Conservation (phyloP, 768 basidiomycete species). For the Lentinula sp. region DNA sequence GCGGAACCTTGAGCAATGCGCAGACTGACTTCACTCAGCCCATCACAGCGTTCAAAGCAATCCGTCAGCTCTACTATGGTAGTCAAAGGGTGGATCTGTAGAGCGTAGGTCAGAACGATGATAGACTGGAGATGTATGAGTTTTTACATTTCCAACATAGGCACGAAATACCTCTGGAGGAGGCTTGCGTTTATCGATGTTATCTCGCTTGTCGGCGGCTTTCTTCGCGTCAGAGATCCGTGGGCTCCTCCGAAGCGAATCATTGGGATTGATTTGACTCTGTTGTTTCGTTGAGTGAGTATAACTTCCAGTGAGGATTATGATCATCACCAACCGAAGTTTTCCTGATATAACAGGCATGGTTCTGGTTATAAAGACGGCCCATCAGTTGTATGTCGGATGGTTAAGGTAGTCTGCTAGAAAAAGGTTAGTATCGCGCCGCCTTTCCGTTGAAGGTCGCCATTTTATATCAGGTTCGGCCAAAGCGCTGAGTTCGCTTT, state of each 20-base stretch:
- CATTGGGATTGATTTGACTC: neutral
- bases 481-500: constrained; percentile 1
- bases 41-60: constrained; percentile 32
- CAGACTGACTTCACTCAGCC: constrained; percentile 24
- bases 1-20: constrained; percentile 38
- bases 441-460: neutral
- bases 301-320: neutral
- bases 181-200: neutral
- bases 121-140: neutral
- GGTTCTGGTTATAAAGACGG: neutral
- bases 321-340: neutral
- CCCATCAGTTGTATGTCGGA: no score
- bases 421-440: neutral
- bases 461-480: neutral
- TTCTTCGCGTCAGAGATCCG: neutral
- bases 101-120: constrained; percentile 5
- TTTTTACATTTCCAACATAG: constrained; percentile 55
- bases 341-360: neutral
- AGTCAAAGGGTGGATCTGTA: constrained; percentile 28
- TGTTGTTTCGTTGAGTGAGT: neutral
- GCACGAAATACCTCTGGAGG: neutral
- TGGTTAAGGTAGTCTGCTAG: neutral
- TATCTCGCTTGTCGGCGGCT: neutral
- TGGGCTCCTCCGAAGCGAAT: neutral
- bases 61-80: constrained; percentile 23